These are phyloP conservation scores for Beauveria asiatica DNA, from an alignment of 2,329 filamentous ascomycete genomes.

Conservation along the genomic window DNA sequence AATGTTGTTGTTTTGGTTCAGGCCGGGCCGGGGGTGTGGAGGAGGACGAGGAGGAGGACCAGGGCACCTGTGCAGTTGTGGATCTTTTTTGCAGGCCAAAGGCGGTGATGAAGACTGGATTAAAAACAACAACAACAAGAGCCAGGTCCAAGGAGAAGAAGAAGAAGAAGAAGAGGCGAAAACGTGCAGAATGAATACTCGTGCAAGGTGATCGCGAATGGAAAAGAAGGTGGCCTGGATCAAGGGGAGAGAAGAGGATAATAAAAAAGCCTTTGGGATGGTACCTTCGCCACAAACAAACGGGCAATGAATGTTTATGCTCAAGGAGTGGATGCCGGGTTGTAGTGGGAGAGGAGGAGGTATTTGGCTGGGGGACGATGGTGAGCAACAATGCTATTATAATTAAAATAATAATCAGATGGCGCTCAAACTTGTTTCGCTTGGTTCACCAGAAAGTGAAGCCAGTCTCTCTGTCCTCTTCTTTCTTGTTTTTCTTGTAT, in stretches of 20 bases:
- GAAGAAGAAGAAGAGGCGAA: not conserved
- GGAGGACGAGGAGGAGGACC: not conserved
- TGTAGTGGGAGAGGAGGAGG: slow-evolving; percentile 14
- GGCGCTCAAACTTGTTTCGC: no score
- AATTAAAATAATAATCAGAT: no score
- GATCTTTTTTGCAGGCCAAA: not conserved
- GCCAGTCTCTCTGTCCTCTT: no score
- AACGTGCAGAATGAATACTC: no score
- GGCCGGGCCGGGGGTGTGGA: not conserved
- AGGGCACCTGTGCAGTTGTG: not conserved
- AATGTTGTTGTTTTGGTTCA: slow-evolving; percentile 5
- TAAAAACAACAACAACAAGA: not conserved
- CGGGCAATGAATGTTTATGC: not conserved
- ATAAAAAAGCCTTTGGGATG: slow-evolving; percentile 6
- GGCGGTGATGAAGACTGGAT: slow-evolving; percentile 3
- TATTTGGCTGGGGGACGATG: slow-evolving; percentile 5
- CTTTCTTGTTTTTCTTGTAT: no score
- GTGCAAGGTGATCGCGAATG: no score
- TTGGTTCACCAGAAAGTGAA: no score
- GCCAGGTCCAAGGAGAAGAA: not conserved
- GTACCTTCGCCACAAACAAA: slow-evolving; percentile 4
- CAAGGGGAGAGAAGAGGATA: not conserved
- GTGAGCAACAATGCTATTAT: no score
- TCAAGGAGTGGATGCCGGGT: slow-evolving; percentile 7
- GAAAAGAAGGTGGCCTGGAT: not conserved